phyloP scores from a whole-genome alignment of 306 rosid genomes.

The Citrullus amarus region DNA sequence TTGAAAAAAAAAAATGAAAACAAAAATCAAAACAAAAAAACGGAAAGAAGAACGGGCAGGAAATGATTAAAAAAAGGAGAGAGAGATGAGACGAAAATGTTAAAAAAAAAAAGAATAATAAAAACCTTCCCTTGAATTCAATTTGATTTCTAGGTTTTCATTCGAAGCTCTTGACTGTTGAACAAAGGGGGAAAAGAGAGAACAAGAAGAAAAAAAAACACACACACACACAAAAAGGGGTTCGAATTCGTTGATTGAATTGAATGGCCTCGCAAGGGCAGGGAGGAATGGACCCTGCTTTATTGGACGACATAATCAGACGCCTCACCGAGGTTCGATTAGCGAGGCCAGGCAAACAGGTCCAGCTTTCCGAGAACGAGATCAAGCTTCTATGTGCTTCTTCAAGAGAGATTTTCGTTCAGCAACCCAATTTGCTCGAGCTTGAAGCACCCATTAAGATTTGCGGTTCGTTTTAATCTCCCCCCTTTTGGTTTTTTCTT shows the following conservation, averaged over 20 bases:
- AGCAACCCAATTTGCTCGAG: slow-evolving; percentile 85
- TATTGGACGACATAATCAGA: slow-evolving; percentile 76
- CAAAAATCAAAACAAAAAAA: background rate
- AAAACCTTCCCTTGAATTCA: background rate
- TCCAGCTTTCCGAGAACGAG: slow-evolving; percentile 86
- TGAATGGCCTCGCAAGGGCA: slow-evolving; percentile 49
- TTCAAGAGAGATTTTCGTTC: slow-evolving; percentile 68
- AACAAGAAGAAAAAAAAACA: background rate
- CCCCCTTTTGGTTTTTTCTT: background rate
- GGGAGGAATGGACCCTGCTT: slow-evolving; percentile 52
- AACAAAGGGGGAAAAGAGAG: background rate
- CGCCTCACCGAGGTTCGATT: slow-evolving; percentile 81
- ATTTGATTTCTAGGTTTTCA: slow-evolving; percentile 2
- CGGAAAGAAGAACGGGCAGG: background rate
- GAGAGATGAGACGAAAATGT: background rate
- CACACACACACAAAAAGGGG: background rate
- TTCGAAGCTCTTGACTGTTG: background rate
- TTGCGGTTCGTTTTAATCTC: slow-evolving; percentile 41
- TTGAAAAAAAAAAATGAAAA: no score
- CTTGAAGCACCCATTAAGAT: slow-evolving; percentile 93
- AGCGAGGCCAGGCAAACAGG: slow-evolving; percentile 84
- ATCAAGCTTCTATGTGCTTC: slow-evolving; percentile 79
- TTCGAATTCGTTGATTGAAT: slow-evolving; percentile 8
- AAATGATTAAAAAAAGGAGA: background rate
- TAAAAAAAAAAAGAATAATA: background rate